Base-by-base conservation (phyloP, 345 rosid genomes). In the Lepidium didymum region DNA sequence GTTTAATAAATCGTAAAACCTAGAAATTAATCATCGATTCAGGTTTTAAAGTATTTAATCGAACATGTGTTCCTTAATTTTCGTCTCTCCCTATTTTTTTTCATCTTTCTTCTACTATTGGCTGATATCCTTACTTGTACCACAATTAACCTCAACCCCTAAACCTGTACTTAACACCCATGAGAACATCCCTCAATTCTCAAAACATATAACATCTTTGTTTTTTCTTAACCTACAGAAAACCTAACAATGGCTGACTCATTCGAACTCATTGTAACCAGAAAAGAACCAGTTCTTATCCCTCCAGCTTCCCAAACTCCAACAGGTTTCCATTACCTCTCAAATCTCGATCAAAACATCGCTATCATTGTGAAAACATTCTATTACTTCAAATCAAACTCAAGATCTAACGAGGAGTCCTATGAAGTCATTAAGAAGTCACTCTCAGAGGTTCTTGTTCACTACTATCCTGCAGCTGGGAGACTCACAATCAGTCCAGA, bases 271-370 rank as follows among this genome's bases (percentile, higher is more conserved):
- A 58, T 6, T 6, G 86, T 87, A 15, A 81, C 62, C 40, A 80
- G 74, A 52, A 79, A 72, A 38, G 83, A 82, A n/a, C 87, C 92
- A 1, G 66, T 70, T 56, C 72, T 87, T 23, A 83, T 92, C 61
- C 80, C 79, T 14, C 93, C 96, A 0, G 84, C 81, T 2, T 77
- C 81, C 71, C 85, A 87, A 63, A 92, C 96, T 4, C 64, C 78
- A 56, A 86, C 75, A 59, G 93, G 91, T 58, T 70, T 81, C 4
- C 84, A 87, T 50, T 92, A 77, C 82, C 91, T 92, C 29, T 81
- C 86, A 0, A 92, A 87, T 81, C 96, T 92, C 33, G 96, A 92
- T 68, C 96, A 92, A 75, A 92, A 92, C 83, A 85, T 92, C 12
- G 96, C 96, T 0, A 90, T 86, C 45, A 81, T 79, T 33, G 85